These are phyloP conservation scores for Leccinum variicolor DNA, from an alignment of 768 basidiomycete genomes.

Conservation along the genomic window DNA sequence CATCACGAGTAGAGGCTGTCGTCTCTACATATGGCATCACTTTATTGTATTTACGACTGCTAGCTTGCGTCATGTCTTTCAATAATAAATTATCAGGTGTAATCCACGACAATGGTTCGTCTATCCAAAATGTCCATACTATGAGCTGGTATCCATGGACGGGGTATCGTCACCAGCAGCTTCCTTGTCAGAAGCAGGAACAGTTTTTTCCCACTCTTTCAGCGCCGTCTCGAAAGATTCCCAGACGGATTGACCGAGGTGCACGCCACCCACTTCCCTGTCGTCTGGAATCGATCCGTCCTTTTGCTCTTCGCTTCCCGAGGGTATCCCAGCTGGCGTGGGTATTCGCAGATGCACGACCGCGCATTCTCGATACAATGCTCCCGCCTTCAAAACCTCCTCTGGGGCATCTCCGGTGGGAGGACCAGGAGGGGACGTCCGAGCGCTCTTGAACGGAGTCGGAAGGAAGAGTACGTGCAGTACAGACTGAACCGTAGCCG, in stretches of 20 bases:
- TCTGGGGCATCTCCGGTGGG: slow-evolving; percentile 32
- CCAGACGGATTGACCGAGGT: slow-evolving; percentile 68
- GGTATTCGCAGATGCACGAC: slow-evolving; percentile 49
- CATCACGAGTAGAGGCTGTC: slow-evolving; percentile 2
- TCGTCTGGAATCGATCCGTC: slow-evolving; percentile 51
- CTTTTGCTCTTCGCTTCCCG: slow-evolving; percentile 24
- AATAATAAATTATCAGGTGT: slow-evolving; percentile 27
- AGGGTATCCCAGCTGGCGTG: slow-evolving; percentile 17
- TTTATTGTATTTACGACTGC: slow-evolving; percentile 27
- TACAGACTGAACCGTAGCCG: slow-evolving; percentile 65
- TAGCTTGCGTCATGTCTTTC: slow-evolving; percentile 6
- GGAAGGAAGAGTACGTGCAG: slow-evolving; percentile 81
- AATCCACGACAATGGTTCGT: neutral
- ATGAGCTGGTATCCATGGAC: slow-evolving; percentile 24
- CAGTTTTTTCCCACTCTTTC: slow-evolving; percentile 58
- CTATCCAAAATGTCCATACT: slow-evolving; percentile 1
- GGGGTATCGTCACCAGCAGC: slow-evolving; percentile 20
- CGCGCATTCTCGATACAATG: slow-evolving; percentile 74
- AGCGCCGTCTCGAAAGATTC: slow-evolving; percentile 68
- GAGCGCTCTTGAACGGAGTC: slow-evolving; percentile 65
- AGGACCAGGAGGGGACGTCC: slow-evolving; percentile 12
- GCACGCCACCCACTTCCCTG: slow-evolving; percentile 68
- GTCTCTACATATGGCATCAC: slow-evolving; percentile 12
- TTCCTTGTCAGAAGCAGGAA: slow-evolving; percentile 20
- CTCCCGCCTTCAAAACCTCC: slow-evolving; percentile 75